A percentile compares a stretch with the other conserved stretches of the same genome.
Conservation (phyloP, 768 basidiomycete genomes). For the Rhodocollybia butyracea region DNA sequence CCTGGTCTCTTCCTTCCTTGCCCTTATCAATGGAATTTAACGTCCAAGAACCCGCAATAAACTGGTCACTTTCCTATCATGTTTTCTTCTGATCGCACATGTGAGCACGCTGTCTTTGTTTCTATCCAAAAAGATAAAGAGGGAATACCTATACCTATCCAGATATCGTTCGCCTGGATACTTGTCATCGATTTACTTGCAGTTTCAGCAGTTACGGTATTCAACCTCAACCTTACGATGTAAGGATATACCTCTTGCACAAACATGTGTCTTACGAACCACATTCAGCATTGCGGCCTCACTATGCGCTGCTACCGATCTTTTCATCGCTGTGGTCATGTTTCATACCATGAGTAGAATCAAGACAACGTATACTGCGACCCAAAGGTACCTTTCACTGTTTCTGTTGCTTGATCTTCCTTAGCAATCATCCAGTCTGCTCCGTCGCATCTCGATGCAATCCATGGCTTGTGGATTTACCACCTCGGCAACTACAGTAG, state of each 20-base stretch:
- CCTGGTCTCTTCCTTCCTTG: not conserved
- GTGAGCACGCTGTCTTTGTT: not conserved
- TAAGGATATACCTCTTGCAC: not conserved
- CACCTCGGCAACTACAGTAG: not conserved
- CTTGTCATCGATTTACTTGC: not conserved
- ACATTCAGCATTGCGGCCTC: not conserved
- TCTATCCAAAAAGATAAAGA: not conserved
- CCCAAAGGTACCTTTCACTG: not conserved
- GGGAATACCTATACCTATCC: not conserved
- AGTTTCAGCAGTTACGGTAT: not conserved
- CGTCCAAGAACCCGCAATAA: not conserved
- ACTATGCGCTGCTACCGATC: constrained; percentile 3
- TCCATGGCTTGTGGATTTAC: constrained; percentile 2
- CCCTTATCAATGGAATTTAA: not conserved
- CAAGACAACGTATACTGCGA: not conserved
- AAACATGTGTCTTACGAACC: not conserved
- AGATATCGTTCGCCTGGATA: constrained; percentile 2
- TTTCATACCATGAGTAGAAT: not conserved
- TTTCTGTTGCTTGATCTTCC: not conserved
- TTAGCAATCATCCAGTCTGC: not conserved
- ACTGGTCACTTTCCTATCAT: not conserved
- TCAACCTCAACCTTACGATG: not conserved
- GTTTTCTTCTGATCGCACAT: not conserved
- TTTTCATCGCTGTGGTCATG: not conserved
- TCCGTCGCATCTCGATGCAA: not conserved